Evolutionary conservation across 257 asterid genomes (phyloP).

Genomic region (Scutellaria baicalensis): DNA sequence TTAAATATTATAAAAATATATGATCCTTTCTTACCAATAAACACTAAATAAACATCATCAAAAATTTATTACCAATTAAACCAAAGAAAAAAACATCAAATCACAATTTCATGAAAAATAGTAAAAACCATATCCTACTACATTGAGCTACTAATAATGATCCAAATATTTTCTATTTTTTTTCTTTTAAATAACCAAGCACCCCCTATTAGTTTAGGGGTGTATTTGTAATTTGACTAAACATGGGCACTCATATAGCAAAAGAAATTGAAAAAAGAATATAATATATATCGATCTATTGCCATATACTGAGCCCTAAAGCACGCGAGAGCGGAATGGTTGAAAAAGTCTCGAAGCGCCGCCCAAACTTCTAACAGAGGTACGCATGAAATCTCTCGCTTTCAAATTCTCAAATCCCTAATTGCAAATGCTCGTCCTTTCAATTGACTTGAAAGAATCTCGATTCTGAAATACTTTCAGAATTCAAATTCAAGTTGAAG

Average conservation of each 20-base stretch:
- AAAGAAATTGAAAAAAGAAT: background rate
- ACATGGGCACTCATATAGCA: background rate
- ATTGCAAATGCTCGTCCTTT: background rate
- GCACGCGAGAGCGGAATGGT: constrained; percentile 4
- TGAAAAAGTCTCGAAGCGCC: constrained; percentile 10
- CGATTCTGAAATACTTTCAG: background rate
- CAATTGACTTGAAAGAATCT: background rate
- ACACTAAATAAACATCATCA: too few species aligned
- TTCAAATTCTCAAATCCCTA: background rate
- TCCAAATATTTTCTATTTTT: too few species aligned
- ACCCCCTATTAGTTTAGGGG: background rate
- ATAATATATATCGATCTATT: constrained; percentile 4
- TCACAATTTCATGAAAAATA: too few species aligned
- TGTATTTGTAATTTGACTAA: background rate
- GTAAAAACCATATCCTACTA: too few species aligned
- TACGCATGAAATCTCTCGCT: background rate
- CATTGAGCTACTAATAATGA: too few species aligned
- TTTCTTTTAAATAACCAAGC: too few species aligned
- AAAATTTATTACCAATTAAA: too few species aligned
- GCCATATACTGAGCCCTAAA: constrained; percentile 14
- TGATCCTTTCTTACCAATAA: too few species aligned
- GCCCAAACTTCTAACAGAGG: constrained; percentile 17
- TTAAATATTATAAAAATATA: too few species aligned
- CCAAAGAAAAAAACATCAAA: too few species aligned
- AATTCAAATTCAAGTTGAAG: background rate